Evolutionary conservation across 495 filamentous ascomycete genomes (phyloP), one percentile per base, ranked within the genome.

Genomic region (Tirmania nivea): DNA sequence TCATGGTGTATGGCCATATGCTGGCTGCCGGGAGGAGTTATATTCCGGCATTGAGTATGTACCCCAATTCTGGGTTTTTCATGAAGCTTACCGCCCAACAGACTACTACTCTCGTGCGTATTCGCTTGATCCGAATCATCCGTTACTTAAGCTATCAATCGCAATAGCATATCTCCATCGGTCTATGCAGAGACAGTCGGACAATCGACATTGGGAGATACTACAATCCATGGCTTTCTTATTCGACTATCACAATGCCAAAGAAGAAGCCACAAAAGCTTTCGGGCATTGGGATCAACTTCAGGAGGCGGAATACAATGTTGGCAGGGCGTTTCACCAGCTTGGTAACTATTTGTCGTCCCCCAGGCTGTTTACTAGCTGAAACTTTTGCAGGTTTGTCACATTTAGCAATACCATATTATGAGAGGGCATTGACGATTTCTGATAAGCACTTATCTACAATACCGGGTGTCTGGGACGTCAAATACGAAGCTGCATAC

Each of bases 21-120:
- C 70, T 94, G 17, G 84, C 83, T 60, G 74, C 77, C 8, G 80
- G 81, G 8, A 83, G 77, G 55, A 83, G 79, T 56, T 90, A 90
- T 68, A 72, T 76, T 2, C 81, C 81, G 45, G 84, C 92, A 1
- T 69, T 97, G 20, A 89, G 76, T 77, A 67, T 55, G 71, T 68
- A 34, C 49, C 39, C 52, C 19, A 10, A 17, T 8, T 8, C 19
- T 17, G 34, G 21, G 9, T 21, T 7, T 35, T 6, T 16, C 16
- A n/a, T 34, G 21, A 10, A 0, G 17, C 54, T 56, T 21, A 57
- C 34, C n/a, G n/a, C n/a, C 31, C n/a, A 10, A 49, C 35, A 74
- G 74, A 88, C 55, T 96, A 94, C 68, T 92, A 93, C 59, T 79
- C 84, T 56, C 83, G 90, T 45, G 92, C 88, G 5, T 81, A 83